Evolutionary conservation across 225 moss, liverwort and hornwort genomes (phyloP), one percentile per base, ranked within the genome.

Genomic region (Polytrichum formosum): DNA sequence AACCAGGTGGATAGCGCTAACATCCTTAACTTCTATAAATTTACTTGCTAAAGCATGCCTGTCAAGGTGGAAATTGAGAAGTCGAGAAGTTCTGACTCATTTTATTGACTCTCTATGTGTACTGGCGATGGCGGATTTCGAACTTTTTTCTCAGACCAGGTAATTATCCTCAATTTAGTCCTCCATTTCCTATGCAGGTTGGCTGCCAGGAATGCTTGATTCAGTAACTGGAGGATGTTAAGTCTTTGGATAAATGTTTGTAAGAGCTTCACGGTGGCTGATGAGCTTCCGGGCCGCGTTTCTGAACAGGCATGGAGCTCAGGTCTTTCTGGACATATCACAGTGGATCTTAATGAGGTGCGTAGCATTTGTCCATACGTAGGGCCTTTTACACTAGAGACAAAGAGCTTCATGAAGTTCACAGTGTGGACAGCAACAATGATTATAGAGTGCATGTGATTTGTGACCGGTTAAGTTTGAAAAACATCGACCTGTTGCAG

Each of bases 291-390:
- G 46, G 13, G 4, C 46, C 5, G 63, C 5, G 5, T 78, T 76
- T 28, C 21, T 67, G 67, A 46, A 65, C 93, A 93, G 93, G 84
- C 87, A 21, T 91, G 88, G 84, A 90, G 88, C 82, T 84, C 85
- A 72, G 91, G 91, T 66, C 82, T 93, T 53, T 85, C 90, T 72
- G 93, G 93, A 70, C 93, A 93, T 71, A 88, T 93, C 28, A 86
- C 93, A 26, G 82, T 93, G 75, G 93, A 91, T 75, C 81, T 93
- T 26, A 90, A 85, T 71, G 93, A 93, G 86, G 93, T 91, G 75
- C 73, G 75, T 71, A 62, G n/a, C 28, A 67, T 31, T n/a, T 20
- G 9, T 63, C 66, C 46, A 13, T 46, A 13, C 3, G 4, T 46
- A 46, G 0, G 46, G 0, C 46, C 3, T 35, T 46, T 46, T 13